Base-by-base conservation (phyloP, 2,329 filamentous ascomycete species). In the Neonectria coccinea region DNA sequence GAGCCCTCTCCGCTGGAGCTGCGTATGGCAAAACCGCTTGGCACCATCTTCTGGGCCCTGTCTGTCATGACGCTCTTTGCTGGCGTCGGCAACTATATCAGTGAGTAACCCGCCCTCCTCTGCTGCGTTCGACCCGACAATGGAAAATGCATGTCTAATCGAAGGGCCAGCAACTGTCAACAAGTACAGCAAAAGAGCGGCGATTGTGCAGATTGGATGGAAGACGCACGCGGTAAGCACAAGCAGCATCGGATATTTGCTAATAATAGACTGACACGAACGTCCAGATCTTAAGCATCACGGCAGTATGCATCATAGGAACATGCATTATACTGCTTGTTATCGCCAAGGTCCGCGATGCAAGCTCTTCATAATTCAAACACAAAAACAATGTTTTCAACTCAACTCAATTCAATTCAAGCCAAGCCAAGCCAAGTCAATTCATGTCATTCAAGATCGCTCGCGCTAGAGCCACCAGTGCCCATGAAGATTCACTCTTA, bases 141-240 rank as follows among this genome's bases (percentile, higher is more conserved):
- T 16, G 48, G 29, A 18, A 33, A 33, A 18, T 12, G 7, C 5
- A 50, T 44, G 7, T 41, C 52, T 47, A 20, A 6, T 11, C 7
- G 3, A 22, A 44, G 9, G 11, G 9, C 54, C 62, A 88, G 86
- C 89, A 73, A 90, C 89, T 0, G 81, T 98, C 25, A 91, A 91
- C 72, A 91, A 92, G 76, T 99, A 97, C 77, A 91, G 91, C 71
- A 85, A 87, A 42, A 88, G 90, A 69, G 85, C 86, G 27, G 96
- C 96, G 0, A 86, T 98, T 67, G 96, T 99, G 42, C 96, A 99
- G 81, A 92, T 89, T 31, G 96, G 96, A 1, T 96, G 92, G 91
- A 95, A 93, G 79, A 98, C 96, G 41, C 94, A 98, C 77, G 79
- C 90, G 45, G 92, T 97, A 74, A 68, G 83, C 77, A 4, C 1